Base-by-base conservation (phyloP, 2,329 filamentous ascomycete genomes). In the Cladosporium velox region DNA sequence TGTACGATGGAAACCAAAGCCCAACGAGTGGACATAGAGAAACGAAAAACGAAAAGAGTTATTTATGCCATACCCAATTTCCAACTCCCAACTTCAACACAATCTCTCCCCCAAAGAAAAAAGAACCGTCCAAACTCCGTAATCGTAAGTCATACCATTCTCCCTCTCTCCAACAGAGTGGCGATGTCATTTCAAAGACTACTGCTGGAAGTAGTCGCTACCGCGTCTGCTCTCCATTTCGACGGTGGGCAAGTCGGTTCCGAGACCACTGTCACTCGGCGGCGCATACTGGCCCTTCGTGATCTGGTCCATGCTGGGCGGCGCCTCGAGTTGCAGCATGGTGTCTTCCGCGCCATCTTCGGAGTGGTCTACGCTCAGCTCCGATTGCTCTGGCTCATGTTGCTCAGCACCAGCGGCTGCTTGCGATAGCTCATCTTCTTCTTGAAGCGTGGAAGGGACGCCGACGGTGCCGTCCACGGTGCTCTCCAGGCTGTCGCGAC, bases 231-330 rank as follows among this genome's bases (percentile, higher is more conserved):
- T 63, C 32, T 54, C 60, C 28, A 5, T 21, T 11, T 54, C 49
- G 4, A 73, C 75, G 38, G 76, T 78, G 35, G 76, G 77, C 68
- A 77, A 71, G 63, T 78, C 76, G 34, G 76, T 77, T 30, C 77
- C 77, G 41, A 79, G 68, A n/a, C 76, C 77, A 74, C 77, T 78
- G 71, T 79, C 77, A 62, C 76, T 78, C 5, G 76, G 76, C 24
- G 75, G 75, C 35, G 75, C 74, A 60, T 71, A 78, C 14, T 65
- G 65, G 5, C 67, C 68, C 44, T 68, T 52, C 58, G 21, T 58
- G 5, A 68, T 14, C 8, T 65, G 11, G 59, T 51, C 71, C 70
- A 64, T 70, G 64, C 21, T 68, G 38, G 67, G 67, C 26, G 67
- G 66, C 34, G 62, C 58, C 59, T 69, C 64, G 12, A 69, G 59